Base-by-base conservation (phyloP, 306 rosid genomes). In the Gleditsia sinensis region DNA sequence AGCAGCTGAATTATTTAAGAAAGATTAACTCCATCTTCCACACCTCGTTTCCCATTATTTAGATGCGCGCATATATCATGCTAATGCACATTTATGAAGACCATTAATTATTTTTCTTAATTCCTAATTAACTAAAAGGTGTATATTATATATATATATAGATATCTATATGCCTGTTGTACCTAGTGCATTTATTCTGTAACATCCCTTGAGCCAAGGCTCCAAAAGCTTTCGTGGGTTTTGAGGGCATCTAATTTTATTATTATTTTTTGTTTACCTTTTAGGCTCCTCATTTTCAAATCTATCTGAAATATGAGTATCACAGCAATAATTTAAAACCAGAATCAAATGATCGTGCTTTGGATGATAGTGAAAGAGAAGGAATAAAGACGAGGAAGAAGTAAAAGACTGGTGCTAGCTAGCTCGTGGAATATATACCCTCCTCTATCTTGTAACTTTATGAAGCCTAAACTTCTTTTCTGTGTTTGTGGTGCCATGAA, bases 391-490 rank as follows among this genome's bases (percentile, higher is more conserved):
- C 36, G 72, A 64, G 33, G 54, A 57, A 55, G 74, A 65, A 53
- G 73, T 46, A 45, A 76, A 80, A 72, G 85, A 63, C 33, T 69
- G 57, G 74, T 58, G 76, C 74, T n/a, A n/a, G n/a, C n/a, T n/a
- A n/a, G n/a, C n/a, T 65, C 9, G 58, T 45, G 80, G 87, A 83
- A 83, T 75, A 79, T 71, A 79, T 83, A 45, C 87, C 78, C 64
- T 79, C 84, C 67, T 51, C 24, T 20, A 23, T n/a, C n/a, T n/a
- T n/a, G n/a, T n/a, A 71, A 58, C 84, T 76, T 83, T 67, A 51
- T 3, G 32, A 40, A 58, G 55, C 53, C 53, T 69, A 23, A 50
- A 32, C 43, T 70, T 40, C 33, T 19, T 49, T 73, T 12, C 5
- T 59, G 73, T 36, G n/a, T 57, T 71, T 70, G 49, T 63, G 27